These are phyloP conservation scores for Lophiostoma macrostomum DNA, from an alignment of 495 filamentous ascomycete species.

Conservation along the genomic window DNA sequence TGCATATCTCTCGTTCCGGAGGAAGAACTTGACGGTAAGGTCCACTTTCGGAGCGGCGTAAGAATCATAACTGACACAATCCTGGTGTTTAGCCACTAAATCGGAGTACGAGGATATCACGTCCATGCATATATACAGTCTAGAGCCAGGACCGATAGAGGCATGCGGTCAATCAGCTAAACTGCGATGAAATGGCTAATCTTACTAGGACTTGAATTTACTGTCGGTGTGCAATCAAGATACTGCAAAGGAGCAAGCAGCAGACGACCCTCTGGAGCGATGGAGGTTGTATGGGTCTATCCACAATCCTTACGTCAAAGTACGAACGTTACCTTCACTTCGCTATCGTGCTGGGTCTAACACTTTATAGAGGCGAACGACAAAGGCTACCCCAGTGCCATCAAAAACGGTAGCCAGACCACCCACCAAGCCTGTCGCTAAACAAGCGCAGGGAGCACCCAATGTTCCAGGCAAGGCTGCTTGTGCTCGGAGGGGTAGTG, in stretches of 20 bases:
- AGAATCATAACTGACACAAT: too few relatives aligned
- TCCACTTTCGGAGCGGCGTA: too few relatives aligned
- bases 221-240: conserved; percentile 67
- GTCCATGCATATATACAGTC: conserved; percentile 83
- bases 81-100: conserved; percentile 65
- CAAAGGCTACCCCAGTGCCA: conserved; percentile 25
- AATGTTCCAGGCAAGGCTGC: neutral
- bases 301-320: conserved; percentile 62
- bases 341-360: neutral
- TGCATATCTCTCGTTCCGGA: conserved; percentile 74
- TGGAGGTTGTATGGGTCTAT: conserved; percentile 67
- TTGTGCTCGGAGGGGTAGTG: conserved; percentile 10
- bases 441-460: conserved; percentile 10
- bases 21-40: conserved; percentile 70
- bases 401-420: conserved; percentile 13
- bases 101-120: conserved; percentile 64
- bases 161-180: too few relatives aligned
- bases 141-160: conserved; percentile 67
- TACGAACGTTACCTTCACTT: conserved; percentile 21
- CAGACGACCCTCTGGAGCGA: conserved; percentile 61
- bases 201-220: conserved; percentile 56
- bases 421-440: conserved; percentile 4
- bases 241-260: conserved; percentile 49
- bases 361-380: conserved; percentile 49
- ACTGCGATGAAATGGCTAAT: too few relatives aligned